Evolutionary conservation across 2,329 filamentous ascomycete species (phyloP).

Genomic region (Scedosporium minutisporum): DNA sequence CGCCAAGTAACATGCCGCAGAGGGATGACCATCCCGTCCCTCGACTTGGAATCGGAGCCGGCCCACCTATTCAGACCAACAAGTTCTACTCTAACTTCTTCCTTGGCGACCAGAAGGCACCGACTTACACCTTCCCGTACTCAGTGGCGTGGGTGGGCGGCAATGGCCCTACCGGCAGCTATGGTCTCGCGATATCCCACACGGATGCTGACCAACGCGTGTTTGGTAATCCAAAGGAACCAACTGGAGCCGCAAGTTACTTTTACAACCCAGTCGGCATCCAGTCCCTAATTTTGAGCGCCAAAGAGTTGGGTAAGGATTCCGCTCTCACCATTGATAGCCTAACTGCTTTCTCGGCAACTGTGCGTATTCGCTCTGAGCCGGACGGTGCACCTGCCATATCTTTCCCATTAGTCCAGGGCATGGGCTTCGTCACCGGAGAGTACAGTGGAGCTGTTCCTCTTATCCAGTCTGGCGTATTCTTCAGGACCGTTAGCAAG

Average conservation of each 20-base stretch:
- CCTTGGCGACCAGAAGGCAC: slow-evolving; percentile 58
- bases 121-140: slow-evolving; percentile 70
- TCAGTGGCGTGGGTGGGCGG: slow-evolving; percentile 59
- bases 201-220: slow-evolving; percentile 57
- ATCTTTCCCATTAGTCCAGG: slow-evolving; percentile 76
- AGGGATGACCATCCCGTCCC: slow-evolving; percentile 49
- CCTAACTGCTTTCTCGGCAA: slow-evolving; percentile 48
- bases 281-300: slow-evolving; percentile 72
- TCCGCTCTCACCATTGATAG: slow-evolving; percentile 47
- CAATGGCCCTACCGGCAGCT: slow-evolving; percentile 52
- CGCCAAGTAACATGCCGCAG: slow-evolving; percentile 35
- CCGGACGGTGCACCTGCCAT: slow-evolving; percentile 48
- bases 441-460: slow-evolving; percentile 64
- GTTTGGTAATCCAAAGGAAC: slow-evolving; percentile 48
- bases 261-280: slow-evolving; percentile 77
- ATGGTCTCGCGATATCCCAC: slow-evolving; percentile 71
- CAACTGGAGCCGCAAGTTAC: slow-evolving; percentile 54
- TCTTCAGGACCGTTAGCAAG: slow-evolving; percentile 59
- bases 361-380: slow-evolving; percentile 56
- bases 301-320: slow-evolving; percentile 55
- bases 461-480: slow-evolving; percentile 62
- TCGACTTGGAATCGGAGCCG: slow-evolving; percentile 37
- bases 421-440: slow-evolving; percentile 79
- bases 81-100: slow-evolving; percentile 79
- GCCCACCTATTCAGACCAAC: slow-evolving; percentile 57